A percentile compares a stretch with the other conserved stretches of the same genome.
Evolutionary conservation across 2,329 filamentous ascomycete species (phyloP).

Genomic region (Phyllosticta citriasiana): DNA sequence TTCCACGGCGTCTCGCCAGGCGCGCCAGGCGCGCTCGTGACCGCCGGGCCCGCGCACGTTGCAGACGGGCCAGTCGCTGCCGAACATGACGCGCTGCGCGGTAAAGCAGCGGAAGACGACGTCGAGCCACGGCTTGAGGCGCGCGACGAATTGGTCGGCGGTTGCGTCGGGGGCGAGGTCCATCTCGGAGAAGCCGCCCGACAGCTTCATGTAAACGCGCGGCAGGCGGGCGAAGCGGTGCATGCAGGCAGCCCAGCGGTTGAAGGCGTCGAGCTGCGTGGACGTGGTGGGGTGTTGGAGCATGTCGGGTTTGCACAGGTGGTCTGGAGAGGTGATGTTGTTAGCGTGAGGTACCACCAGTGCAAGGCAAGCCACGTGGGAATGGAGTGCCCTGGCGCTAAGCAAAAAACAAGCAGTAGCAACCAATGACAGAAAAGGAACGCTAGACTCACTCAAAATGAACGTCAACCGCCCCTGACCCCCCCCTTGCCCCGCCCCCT

Average conservation of each 20-base stretch:
- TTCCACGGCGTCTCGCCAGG: conserved; percentile 59
- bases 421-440: background rate
- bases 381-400: background rate
- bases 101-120: conserved; percentile 65
- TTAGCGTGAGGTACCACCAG: background rate
- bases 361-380: background rate
- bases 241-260: conserved; percentile 60
- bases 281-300: conserved; percentile 35
- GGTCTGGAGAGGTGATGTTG: conserved; percentile 48
- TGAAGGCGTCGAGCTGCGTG: conserved; percentile 45
- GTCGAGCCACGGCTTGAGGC: conserved; percentile 60
- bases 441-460: conserved; percentile 53
- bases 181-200: conserved; percentile 75
- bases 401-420: too few species aligned
- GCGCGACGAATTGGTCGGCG: conserved; percentile 50
- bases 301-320: conserved; percentile 83
- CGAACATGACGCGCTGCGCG: conserved; percentile 69
- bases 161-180: conserved; percentile 30
- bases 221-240: conserved; percentile 54
- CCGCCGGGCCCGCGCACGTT: conserved; percentile 50
- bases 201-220: conserved; percentile 83
- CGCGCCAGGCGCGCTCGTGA: conserved; percentile 55
- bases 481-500: conserved; percentile 45
- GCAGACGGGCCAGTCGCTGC: conserved; percentile 89
- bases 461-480: conserved; percentile 49